A percentile compares a stretch with the other conserved stretches of the same genome.
Evolutionary conservation across 2,329 filamentous ascomycete species (phyloP).

Genomic region (Botrytis tulipae): DNA sequence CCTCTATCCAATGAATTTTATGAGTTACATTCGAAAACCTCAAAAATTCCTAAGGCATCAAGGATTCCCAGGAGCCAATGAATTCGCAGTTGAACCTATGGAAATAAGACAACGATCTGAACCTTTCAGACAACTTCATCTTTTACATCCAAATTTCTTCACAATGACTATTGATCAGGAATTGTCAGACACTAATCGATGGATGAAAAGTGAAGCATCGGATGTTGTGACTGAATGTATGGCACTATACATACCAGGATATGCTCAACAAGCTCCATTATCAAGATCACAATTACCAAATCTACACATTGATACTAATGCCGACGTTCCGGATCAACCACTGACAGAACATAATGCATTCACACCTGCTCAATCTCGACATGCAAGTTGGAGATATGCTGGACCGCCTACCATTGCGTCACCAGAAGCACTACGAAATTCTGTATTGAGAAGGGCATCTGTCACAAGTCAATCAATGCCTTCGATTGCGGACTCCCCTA

Average conservation of each 20-base stretch:
- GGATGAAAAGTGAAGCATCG: conserved; percentile 75
- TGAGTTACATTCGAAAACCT: conserved; percentile 81
- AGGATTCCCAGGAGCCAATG: conserved; percentile 66
- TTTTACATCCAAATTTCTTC: conserved; percentile 83
- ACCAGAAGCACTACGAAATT: conserved; percentile 41
- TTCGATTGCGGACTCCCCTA: conserved; percentile 48
- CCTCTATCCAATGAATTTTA: conserved; percentile 80
- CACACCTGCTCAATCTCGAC: conserved; percentile 33
- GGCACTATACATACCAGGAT: conserved; percentile 52
- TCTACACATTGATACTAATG: conserved; percentile 27
- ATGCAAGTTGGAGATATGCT: conserved; percentile 54
- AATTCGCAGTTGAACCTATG: conserved; percentile 74
- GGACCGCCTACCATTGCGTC: conserved; percentile 47
- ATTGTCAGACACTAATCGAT: conserved; percentile 71
- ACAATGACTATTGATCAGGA: conserved; percentile 76
- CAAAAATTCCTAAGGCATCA: conserved; percentile 74
- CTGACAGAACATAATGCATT: conserved; percentile 28
- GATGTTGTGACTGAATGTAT: conserved; percentile 80
- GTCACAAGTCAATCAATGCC: conserved; percentile 49
- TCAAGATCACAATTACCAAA: conserved; percentile 22
- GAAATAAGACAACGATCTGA: conserved; percentile 76
- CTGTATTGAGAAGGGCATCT: conserved; percentile 47
- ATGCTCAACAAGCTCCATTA: conserved; percentile 26
- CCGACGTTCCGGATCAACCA: conserved; percentile 35
- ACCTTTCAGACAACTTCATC: conserved; percentile 67